Evolutionary conservation across 805 yeast species (phyloP).

Genomic region (Diddensiella transvaalensis): DNA sequence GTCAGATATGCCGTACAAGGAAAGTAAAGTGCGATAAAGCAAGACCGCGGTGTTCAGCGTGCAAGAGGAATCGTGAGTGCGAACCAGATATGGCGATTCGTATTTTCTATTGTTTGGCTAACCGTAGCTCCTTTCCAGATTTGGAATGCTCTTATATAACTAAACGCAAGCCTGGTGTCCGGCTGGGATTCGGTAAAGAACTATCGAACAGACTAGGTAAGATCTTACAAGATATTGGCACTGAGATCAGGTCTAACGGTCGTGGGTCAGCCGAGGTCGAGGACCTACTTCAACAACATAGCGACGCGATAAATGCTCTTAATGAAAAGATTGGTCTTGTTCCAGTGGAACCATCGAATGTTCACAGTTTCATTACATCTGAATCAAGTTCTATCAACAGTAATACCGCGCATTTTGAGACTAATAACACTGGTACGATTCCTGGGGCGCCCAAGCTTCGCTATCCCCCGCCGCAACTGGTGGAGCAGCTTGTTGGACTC

Average conservation of each 20-base stretch:
- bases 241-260: neutral
- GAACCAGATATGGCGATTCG: too few species aligned
- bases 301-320: neutral
- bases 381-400: neutral
- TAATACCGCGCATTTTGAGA: neutral
- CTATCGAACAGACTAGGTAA: constrained; percentile 16
- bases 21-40: constrained; percentile 23
- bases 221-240: neutral
- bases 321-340: neutral
- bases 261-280: neutral
- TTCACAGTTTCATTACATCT: neutral
- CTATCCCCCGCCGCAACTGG: neutral
- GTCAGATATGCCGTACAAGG: constrained; percentile 21
- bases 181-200: constrained; percentile 25
- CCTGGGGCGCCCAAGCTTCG: neutral
- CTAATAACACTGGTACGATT: neutral
- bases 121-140: too few species aligned
- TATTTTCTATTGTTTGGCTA: too few species aligned
- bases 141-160: constrained; percentile 22
- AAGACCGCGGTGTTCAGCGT: constrained; percentile 24
- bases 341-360: neutral
- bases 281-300: neutral
- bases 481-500: constrained; percentile 51
- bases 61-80: constrained; percentile 19
- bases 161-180: constrained; percentile 27